Base-by-base conservation (phyloP, 208 protist species). In the Vickermania spadyakhi region DNA sequence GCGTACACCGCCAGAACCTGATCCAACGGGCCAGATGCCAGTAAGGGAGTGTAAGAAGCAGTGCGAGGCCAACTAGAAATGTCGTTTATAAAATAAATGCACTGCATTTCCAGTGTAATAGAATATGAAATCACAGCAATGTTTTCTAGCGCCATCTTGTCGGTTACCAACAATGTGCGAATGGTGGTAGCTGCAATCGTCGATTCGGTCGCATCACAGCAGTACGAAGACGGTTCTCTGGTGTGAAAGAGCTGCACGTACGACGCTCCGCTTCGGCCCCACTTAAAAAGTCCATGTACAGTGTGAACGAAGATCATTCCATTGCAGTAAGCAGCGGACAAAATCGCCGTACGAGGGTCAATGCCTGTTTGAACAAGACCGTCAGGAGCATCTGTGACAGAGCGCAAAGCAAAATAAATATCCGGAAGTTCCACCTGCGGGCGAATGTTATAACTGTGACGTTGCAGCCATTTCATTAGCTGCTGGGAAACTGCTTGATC, bases 51-150 rank as follows among this genome's bases (percentile, higher is more conserved):
- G 52, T 64, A 56, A 28, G 26, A 45, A 5, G 22, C 30, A 57
- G 50, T 56, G 11, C 31, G 2, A 11, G 64, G 62, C 75, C 75
- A 81, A 7, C 63, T 42, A 27, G 70, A 61, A 13, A 66, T 60
- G 41, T 83, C 79, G 5, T 73, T 45, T 36, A 89, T 64, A 7
- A 51, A 36, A 53, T 79, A 73, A 21, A 77, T 66, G 42, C 77
- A 79, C 22, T 70, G 77, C 0, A 83, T 61, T 4, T 77, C 75
- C 2, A 94, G 73, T 21, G 72, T 58, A 3, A 78, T 56, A 21
- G 56, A 75, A 64, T 90, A 94, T 3, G 73, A 53, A 4, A 91
- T 77, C 41, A 91, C 60, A 4, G 77, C 84, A 41, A 86, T 54
- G 3, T 77, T 76, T 28, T 66, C 71, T 3, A 68, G 14, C 0